Percentiles rank a stretch among this genome's conserved stretches.
These are phyloP conservation scores for Atkinsonella hypoxylon DNA, from an alignment of 2,329 filamentous ascomycete species.

Conservation along the genomic window DNA sequence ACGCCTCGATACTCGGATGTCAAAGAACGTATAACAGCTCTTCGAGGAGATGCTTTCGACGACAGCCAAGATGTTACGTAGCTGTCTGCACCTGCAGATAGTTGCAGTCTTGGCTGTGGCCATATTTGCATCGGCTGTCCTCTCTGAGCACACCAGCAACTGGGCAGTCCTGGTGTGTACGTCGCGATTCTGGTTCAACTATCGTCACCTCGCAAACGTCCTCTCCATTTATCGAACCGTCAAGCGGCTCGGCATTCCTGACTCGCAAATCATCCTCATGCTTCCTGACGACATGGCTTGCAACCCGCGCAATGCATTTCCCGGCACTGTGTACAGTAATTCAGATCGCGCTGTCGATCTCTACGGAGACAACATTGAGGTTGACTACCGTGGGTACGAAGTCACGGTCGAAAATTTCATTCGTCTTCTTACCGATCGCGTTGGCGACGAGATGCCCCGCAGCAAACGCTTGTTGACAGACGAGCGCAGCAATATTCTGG, in stretches of 20 bases:
- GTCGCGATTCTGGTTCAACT: slow-evolving; percentile 99
- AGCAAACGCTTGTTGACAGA: slow-evolving; percentile 92
- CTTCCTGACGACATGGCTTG: slow-evolving; percentile 99
- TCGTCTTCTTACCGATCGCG: slow-evolving; percentile 81
- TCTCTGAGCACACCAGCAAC: slow-evolving; percentile 85
- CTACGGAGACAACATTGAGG: slow-evolving; percentile 97
- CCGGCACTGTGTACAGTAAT: slow-evolving; percentile 96
- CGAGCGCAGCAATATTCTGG: slow-evolving; percentile 89
- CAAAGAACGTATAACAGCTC: neutral
- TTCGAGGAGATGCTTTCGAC: neutral
- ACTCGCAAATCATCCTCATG: slow-evolving; percentile 99
- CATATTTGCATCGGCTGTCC: slow-evolving; percentile 33
- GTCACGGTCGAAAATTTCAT: slow-evolving; percentile 99
- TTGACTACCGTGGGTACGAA: slow-evolving; percentile 96
- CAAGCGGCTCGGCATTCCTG: slow-evolving; percentile 92
- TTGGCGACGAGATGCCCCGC: slow-evolving; percentile 86
- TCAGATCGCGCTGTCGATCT: slow-evolving; percentile 90
- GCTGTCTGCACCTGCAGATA: slow-evolving; percentile 28
- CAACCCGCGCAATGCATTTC: slow-evolving; percentile 96
- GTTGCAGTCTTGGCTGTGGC: slow-evolving; percentile 35
- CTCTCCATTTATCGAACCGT: slow-evolving; percentile 96
- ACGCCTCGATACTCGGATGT: neutral
- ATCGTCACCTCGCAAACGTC: slow-evolving; percentile 94
- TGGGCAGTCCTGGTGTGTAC: slow-evolving; percentile 99
- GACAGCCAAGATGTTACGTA: slow-evolving; percentile 32